Conservation (phyloP, 2,329 filamentous ascomycete species). For the Phialophora expanda region DNA sequence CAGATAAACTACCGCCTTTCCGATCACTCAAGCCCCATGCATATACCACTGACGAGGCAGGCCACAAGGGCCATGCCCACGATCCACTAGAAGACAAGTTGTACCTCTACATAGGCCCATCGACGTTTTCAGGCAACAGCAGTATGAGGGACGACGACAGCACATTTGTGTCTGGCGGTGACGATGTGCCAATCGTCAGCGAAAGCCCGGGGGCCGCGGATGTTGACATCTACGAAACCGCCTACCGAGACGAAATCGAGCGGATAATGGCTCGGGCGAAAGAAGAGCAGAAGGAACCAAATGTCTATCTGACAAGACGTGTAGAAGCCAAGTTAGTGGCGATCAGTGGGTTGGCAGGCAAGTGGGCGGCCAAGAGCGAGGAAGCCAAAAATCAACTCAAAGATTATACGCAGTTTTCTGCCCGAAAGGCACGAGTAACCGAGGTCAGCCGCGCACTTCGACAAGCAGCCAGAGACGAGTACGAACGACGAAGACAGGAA, state of each 20-base stretch:
- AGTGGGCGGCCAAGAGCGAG: slow-evolving; percentile 39
- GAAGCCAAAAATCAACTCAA: slow-evolving; percentile 38
- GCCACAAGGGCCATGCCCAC: slow-evolving; percentile 63
- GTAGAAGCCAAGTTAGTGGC: slow-evolving; percentile 51
- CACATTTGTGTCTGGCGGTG: slow-evolving; percentile 40
- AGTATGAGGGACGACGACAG: slow-evolving; percentile 55
- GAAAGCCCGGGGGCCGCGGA: slow-evolving; percentile 86
- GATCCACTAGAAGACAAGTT: slow-evolving; percentile 68
- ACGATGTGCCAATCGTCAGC: slow-evolving; percentile 62
- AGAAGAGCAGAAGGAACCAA: slow-evolving; percentile 52
- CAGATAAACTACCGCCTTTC: slow-evolving; percentile 36
- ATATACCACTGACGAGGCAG: slow-evolving; percentile 34
- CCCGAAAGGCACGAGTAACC: slow-evolving; percentile 38
- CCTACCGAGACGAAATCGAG: slow-evolving; percentile 81
- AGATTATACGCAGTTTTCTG: slow-evolving; percentile 39
- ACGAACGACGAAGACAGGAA: slow-evolving; percentile 39
- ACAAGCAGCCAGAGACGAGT: slow-evolving; percentile 40
- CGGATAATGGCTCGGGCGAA: slow-evolving; percentile 63
- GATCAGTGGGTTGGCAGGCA: slow-evolving; percentile 39
- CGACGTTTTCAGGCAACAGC: slow-evolving; percentile 47
- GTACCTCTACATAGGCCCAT: slow-evolving; percentile 77
- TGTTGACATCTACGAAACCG: slow-evolving; percentile 85
- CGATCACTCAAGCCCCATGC: slow-evolving; percentile 34
- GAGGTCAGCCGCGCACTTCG: slow-evolving; percentile 41
- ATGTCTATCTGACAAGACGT: slow-evolving; percentile 62